phyloP scores from a whole-genome alignment of 352 stramenopile genomes.

The Peronospora tabacina region DNA sequence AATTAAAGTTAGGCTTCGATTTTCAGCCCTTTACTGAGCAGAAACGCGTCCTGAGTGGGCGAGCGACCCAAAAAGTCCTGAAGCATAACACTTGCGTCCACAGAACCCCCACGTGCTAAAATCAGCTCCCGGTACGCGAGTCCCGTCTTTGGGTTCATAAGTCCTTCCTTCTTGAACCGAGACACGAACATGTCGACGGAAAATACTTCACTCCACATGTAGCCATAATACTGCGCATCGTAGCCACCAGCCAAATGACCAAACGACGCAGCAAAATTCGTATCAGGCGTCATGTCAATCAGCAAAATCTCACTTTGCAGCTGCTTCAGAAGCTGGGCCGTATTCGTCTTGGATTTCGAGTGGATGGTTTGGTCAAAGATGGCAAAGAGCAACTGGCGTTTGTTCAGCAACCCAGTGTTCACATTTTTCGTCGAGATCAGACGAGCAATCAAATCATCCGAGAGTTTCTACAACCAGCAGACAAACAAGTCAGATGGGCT shows the following conservation, averaged over 20 bases:
- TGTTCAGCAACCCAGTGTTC: slow-evolving; percentile 71
- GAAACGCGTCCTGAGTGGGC: slow-evolving; percentile 74
- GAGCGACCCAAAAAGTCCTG: slow-evolving; percentile 71
- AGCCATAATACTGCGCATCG: slow-evolving; percentile 81
- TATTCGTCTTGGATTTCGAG: slow-evolving; percentile 77
- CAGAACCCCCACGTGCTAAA: slow-evolving; percentile 69
- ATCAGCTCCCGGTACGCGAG: slow-evolving; percentile 83
- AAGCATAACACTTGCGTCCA: slow-evolving; percentile 74
- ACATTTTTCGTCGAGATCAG: slow-evolving; percentile 86
- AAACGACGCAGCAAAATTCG: slow-evolving; percentile 82
- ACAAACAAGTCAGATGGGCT: slow-evolving; percentile 5
- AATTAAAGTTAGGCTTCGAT: slow-evolving; percentile 5
- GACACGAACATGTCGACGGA: slow-evolving; percentile 88
- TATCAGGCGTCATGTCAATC: slow-evolving; percentile 80
- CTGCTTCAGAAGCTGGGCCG: slow-evolving; percentile 65
- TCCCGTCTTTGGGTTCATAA: slow-evolving; percentile 76
- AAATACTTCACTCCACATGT: slow-evolving; percentile 88
- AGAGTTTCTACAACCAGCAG: slow-evolving; percentile 47
- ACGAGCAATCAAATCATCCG: slow-evolving; percentile 66
- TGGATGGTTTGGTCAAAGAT: slow-evolving; percentile 85
- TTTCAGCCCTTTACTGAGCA: slow-evolving; percentile 68
- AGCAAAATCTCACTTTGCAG: slow-evolving; percentile 82
- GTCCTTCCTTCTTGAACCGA: slow-evolving; percentile 77
- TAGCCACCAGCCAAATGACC: slow-evolving; percentile 74
- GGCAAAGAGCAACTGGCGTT: slow-evolving; percentile 75